A percentile compares a stretch with the other conserved stretches of the same genome.
Conservation (phyloP, 2,329 filamentous ascomycete species). For the Aureobasidium sp. region DNA sequence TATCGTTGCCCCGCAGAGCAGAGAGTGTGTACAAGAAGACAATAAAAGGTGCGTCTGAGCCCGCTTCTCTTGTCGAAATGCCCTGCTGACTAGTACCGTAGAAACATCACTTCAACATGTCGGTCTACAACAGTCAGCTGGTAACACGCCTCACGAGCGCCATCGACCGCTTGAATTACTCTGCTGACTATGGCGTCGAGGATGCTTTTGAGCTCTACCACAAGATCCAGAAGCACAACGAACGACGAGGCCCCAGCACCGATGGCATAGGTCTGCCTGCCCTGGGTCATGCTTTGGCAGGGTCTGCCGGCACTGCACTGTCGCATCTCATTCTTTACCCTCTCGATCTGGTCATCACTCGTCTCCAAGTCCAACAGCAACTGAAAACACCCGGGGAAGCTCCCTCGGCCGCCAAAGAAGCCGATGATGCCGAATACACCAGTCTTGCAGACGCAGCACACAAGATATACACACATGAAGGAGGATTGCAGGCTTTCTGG, state of each 20-base stretch:
- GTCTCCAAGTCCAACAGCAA: slow-evolving; percentile 68
- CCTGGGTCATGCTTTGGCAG: slow-evolving; percentile 72
- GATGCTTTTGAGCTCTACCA: slow-evolving; percentile 25
- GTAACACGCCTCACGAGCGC: slow-evolving; percentile 17
- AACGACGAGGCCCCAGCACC: slow-evolving; percentile 10
- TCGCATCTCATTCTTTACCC: slow-evolving; percentile 75
- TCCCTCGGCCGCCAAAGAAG: slow-evolving; percentile 25
- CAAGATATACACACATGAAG: slow-evolving; percentile 63
- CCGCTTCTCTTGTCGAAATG: neutral
- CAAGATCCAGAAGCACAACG: slow-evolving; percentile 18
- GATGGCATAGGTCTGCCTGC: slow-evolving; percentile 52
- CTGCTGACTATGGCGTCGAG: slow-evolving; percentile 22
- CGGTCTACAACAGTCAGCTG: slow-evolving; percentile 22
- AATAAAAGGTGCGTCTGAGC: neutral
- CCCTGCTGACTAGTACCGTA: slow-evolving; percentile 4
- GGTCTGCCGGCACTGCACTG: slow-evolving; percentile 66
- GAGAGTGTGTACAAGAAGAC: neutral
- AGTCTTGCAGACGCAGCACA: slow-evolving; percentile 59
- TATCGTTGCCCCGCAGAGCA: slow-evolving; percentile 5
- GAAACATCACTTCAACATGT: slow-evolving; percentile 2
- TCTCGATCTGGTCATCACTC: slow-evolving; percentile 70
- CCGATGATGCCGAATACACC: slow-evolving; percentile 45
- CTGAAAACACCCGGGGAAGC: slow-evolving; percentile 33
- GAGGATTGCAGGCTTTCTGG: slow-evolving; percentile 61
- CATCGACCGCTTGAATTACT: slow-evolving; percentile 15